Conservation (phyloP, 2,329 filamentous ascomycete genomes). For the Passalora sequoiae region DNA sequence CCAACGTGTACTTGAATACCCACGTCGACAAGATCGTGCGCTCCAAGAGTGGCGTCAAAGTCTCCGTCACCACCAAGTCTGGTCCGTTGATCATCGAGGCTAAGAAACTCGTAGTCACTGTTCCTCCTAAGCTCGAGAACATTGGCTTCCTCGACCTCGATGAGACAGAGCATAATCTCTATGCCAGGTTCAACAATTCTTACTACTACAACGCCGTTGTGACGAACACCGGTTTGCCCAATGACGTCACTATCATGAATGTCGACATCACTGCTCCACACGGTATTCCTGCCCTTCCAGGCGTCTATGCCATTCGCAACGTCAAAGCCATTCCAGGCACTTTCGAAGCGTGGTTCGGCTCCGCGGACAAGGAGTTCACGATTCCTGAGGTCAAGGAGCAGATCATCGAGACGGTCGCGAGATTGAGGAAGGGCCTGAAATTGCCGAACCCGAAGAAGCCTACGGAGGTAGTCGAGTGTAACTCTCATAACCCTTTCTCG, state of each 20-base stretch:
- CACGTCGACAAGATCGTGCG: constrained; percentile 23
- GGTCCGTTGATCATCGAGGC: constrained; percentile 35
- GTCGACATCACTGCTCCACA: constrained; percentile 11
- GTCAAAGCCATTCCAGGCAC: background rate
- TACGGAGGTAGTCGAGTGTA: background rate
- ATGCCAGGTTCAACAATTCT: constrained; percentile 36
- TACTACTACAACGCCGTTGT: constrained; percentile 24
- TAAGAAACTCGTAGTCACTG: constrained; percentile 41
- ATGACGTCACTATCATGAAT: constrained; percentile 19
- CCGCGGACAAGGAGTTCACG: background rate
- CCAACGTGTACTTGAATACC: constrained; percentile 27
- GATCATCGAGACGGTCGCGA: background rate
- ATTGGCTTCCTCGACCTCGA: constrained; percentile 38
- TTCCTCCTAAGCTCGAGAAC: constrained; percentile 38
- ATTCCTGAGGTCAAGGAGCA: background rate
- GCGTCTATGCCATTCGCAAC: constrained; percentile 9
- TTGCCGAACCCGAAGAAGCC: background rate
- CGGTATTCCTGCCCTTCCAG: constrained; percentile 20
- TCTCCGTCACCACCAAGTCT: constrained; percentile 31
- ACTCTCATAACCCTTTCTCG: background rate
- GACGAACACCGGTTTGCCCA: constrained; percentile 18
- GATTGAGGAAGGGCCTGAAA: background rate
- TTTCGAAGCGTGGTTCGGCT: background rate
- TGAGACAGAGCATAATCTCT: constrained; percentile 33
- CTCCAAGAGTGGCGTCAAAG: constrained; percentile 17